These are phyloP conservation scores for Vaccinium corymbosum DNA, from an alignment of 148 eudicot genomes.

Conservation along the genomic window DNA sequence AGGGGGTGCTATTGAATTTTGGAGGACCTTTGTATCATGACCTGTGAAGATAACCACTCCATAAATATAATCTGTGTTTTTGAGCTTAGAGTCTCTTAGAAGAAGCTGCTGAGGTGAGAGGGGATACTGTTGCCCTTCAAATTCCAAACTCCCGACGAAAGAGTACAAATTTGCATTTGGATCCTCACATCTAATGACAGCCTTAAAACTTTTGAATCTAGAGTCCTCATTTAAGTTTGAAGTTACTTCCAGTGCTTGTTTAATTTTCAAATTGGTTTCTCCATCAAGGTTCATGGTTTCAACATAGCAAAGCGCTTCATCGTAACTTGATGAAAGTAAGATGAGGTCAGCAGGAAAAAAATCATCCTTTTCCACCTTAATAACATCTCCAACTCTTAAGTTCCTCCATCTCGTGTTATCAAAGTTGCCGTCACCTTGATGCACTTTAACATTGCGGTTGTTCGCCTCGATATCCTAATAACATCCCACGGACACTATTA, in stretches of 20 bases:
- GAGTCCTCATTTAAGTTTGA: slow-evolving; percentile 43
- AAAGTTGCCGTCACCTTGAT: slow-evolving; percentile 42
- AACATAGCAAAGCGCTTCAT: slow-evolving; percentile 66
- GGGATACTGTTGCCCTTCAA: slow-evolving; percentile 34
- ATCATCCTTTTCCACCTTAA: slow-evolving; percentile 64
- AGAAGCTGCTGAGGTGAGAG: slow-evolving; percentile 58
- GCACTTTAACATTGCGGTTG: slow-evolving; percentile 40
- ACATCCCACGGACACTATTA: slow-evolving; percentile 10
- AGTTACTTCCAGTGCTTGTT: slow-evolving; percentile 51
- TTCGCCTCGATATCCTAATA: slow-evolving; percentile 59
- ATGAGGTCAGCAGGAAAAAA: slow-evolving; percentile 65
- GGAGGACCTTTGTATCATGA: slow-evolving; percentile 62
- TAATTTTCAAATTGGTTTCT: slow-evolving; percentile 64
- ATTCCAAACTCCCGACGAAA: slow-evolving; percentile 53
- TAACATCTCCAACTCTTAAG: slow-evolving; percentile 60
- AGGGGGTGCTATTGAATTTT: slow-evolving; percentile 59
- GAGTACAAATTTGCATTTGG: slow-evolving; percentile 66
- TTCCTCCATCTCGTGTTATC: slow-evolving; percentile 41
- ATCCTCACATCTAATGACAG: slow-evolving; percentile 59
- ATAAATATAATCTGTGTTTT: slow-evolving; percentile 56
- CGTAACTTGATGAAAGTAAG: slow-evolving; percentile 61
- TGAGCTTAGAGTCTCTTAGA: slow-evolving; percentile 60
- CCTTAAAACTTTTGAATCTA: slow-evolving; percentile 38
- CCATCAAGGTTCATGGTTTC: slow-evolving; percentile 73
- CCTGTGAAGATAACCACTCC: slow-evolving; percentile 73